Base-by-base conservation (phyloP, 208 protist species). In the Spongospora subterranea region DNA sequence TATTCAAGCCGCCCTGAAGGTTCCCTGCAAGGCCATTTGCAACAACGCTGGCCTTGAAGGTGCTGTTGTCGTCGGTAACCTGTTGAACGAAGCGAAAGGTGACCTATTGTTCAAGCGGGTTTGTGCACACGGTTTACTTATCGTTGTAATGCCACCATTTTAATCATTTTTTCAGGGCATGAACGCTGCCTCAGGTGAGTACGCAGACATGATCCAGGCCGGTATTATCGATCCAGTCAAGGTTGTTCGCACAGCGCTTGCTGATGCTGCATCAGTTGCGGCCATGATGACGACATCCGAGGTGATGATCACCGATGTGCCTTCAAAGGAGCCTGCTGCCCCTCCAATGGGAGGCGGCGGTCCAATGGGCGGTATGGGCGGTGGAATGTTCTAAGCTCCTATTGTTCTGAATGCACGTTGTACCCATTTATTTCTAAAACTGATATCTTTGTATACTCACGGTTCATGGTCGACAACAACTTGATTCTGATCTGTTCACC, bases 141-240 rank as follows among this genome's bases (percentile, higher is more conserved):
- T 29, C 45, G 6, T 29, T 60, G 6, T 88, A 88, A 88, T 88
- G 45, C 6, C 6, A 88, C 76, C 24, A 20, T 29, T 60, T 20
- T 6, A 6, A 50, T 60, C 45, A 29, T 66, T n/a, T n/a, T 50
- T 24, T 60, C 50, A 45, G 43, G 89, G 89, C 35, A 92, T 91
- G 54, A 93, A 93, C 65, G 88, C 91, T 20, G 11, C 91, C 20
- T 54, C 90, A 20, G 91, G 91, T 35, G 91, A 97, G 92, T 99
- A 98, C 94, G 95, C 96, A 92, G 96, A 99, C 95, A 98, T 99
- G 98, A 95, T 99, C 93, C 93, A 98, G 66, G 95, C 96, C 17
- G 99, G 99, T 93, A 99, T 99, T 93, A 98, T 99, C 93, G 99
- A 99, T 95, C 98, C 99, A 89, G 97, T 97, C 77, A 99, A 99